Conservation (phyloP, 345 rosid species). For the Heritiera fomes region DNA sequence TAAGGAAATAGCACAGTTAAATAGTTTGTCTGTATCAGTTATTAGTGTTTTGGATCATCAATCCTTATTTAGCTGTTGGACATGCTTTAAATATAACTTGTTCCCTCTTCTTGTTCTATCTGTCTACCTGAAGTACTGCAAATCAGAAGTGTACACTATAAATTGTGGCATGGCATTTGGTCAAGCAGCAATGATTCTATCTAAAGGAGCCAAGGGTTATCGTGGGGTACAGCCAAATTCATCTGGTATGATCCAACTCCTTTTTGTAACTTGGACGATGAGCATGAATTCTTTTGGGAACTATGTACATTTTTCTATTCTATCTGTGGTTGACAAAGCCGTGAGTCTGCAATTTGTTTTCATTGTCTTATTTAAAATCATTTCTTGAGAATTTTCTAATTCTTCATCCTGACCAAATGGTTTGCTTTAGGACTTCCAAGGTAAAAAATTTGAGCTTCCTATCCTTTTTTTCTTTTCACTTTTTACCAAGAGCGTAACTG, state of each 20-base stretch:
- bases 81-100: conserved; percentile 19
- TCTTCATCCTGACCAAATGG: not conserved
- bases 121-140: conserved; percentile 52
- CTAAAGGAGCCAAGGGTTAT: conserved; percentile 74
- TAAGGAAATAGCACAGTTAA: not conserved
- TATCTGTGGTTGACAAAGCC: not conserved
- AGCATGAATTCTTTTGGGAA: conserved; percentile 12
- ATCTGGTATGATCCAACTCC: conserved; percentile 51
- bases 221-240: conserved; percentile 76
- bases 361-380: not conserved
- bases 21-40: not conserved
- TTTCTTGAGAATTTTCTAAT: not conserved
- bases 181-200: conserved; percentile 91
- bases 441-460: not conserved
- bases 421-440: not conserved
- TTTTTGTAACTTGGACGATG: conserved; percentile 17
- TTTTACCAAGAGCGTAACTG: not conserved
- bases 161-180: conserved; percentile 88
- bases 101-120: conserved; percentile 15
- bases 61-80: not conserved
- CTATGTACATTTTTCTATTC: not conserved
- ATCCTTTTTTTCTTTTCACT: not conserved
- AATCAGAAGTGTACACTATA: conserved; percentile 67
- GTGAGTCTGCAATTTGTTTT: not conserved
- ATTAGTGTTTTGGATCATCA: not conserved